Evolutionary conservation across 495 filamentous ascomycete species (phyloP), one percentile per base, ranked within the genome.

Genomic region (Aspergillus ellipticus): DNA sequence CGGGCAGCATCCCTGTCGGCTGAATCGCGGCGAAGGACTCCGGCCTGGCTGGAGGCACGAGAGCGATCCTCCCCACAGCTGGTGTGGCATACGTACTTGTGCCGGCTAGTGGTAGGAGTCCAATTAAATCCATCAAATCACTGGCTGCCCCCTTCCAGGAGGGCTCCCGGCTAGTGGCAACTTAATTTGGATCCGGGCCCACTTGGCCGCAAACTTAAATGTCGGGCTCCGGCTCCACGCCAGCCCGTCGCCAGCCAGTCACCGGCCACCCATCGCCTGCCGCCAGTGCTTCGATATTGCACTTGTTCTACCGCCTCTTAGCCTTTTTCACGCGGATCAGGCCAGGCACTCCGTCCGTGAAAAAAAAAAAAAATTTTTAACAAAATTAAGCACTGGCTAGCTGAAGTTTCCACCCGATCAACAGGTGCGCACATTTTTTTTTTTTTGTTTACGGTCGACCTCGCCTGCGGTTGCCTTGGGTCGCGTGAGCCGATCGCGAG

Each of bases 111-210:
- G 31, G 31, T 10, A 6, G n/a, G 20, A 24, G 43, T 47, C n/a
- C 43, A 47, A 15, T 47, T 21, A 24, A 24, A 21, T 45, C 17
- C 9, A 24, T 47, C 15, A 8, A n/a, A n/a, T n/a, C n/a, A 42
- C 7, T 42, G 17, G 10, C 11, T 24, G 22, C 26, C 26, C 20
- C 24, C 22, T 48, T 48, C 28, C 20, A 16, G 21, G 43, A 22
- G 5, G 22, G 13, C 11, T 17, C 13, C 45, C 45, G 21, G 22
- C 45, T 48, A 48, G 45, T 48, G 24, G 45, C 45, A 48, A 48
- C 45, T 48, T 48, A 48, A 48, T 47, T 47, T 47, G 43, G 21
- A 48, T 48, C 45, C 4, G 17, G 24, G 10, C 28, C 45, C 45
- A 48, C 45, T 48, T 48, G 2, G 45, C 16, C 13, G 15, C 8